Percentiles rank a stretch among this genome's conserved stretches.
These are phyloP conservation scores for Mycena galopus DNA, from an alignment of 768 basidiomycete genomes.

Conservation along the genomic window DNA sequence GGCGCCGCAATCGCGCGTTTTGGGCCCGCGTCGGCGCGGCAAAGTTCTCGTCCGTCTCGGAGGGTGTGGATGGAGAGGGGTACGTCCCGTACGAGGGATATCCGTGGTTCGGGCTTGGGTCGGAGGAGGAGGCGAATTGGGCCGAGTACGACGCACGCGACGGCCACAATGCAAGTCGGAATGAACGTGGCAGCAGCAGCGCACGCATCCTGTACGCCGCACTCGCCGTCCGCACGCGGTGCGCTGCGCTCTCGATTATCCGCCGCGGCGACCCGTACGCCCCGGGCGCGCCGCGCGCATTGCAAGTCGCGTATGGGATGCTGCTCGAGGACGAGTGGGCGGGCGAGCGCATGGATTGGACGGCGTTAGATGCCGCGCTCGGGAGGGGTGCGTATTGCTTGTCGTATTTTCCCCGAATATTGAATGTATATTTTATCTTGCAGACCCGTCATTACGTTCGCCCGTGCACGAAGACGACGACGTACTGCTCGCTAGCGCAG, in stretches of 20 bases:
- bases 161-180: too few species aligned
- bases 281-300: constrained; percentile 4
- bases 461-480: too few species aligned
- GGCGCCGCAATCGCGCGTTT: not conserved
- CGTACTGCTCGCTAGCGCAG: too few species aligned
- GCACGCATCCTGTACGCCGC: not conserved
- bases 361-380: not conserved
- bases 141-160: not conserved
- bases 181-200: not conserved
- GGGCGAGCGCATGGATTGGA: not conserved
- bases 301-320: constrained; percentile 16
- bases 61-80: too few species aligned
- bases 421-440: too few species aligned
- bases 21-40: not conserved
- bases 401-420: too few species aligned
- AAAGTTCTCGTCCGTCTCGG: not conserved
- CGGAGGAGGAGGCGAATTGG: too few species aligned
- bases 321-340: constrained; percentile 16
- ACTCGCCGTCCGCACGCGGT: not conserved
- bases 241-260: not conserved
- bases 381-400: not conserved
- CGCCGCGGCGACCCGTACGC: constrained; percentile 5
- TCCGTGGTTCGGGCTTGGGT: not conserved
- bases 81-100: not conserved
- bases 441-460: too few species aligned